phyloP scores from a whole-genome alignment of 164 flowering plant genomes.

The Buxus sempervirens region DNA sequence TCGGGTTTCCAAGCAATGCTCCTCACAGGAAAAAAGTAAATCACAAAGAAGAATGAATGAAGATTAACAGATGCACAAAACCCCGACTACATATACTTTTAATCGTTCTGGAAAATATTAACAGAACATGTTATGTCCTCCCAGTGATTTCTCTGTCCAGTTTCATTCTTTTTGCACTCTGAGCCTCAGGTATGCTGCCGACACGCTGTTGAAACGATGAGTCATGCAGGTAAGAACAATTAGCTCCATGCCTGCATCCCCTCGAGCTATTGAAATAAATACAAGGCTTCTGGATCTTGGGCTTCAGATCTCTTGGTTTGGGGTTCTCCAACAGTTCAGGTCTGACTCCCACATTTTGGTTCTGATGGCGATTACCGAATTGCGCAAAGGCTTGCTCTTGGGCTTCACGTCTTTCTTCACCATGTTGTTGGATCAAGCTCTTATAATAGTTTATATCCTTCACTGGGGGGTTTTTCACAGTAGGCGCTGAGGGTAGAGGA shows the following conservation, averaged over 20 bases:
- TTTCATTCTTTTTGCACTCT: constrained; percentile 77
- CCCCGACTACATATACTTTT: not conserved
- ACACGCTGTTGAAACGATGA: constrained; percentile 36
- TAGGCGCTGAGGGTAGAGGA: constrained; percentile 23
- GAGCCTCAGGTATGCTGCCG: constrained; percentile 41
- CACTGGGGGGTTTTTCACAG: constrained; percentile 27
- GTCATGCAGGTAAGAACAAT: constrained; percentile 75
- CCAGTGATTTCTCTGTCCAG: constrained; percentile 66
- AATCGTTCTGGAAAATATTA: not conserved
- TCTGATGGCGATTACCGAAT: constrained; percentile 27
- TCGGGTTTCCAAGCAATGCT: not conserved
- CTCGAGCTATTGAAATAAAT: constrained; percentile 67
- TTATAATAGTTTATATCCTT: constrained; percentile 77
- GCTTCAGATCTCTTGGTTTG: constrained; percentile 47
- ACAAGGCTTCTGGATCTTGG: constrained; percentile 74
- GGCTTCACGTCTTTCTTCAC: constrained; percentile 57
- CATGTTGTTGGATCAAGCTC: constrained; percentile 89
- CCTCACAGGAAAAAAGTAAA: not conserved
- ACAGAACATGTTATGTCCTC: constrained; percentile 21
- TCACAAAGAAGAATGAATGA: not conserved
- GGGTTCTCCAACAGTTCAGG: constrained; percentile 27
- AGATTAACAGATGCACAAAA: constrained; percentile 6
- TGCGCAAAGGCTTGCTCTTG: constrained; percentile 22
- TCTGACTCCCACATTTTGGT: constrained; percentile 20
- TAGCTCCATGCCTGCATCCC: constrained; percentile 88